Conservation (phyloP, 2,329 filamentous ascomycete genomes). For the Amauroascus niger region DNA sequence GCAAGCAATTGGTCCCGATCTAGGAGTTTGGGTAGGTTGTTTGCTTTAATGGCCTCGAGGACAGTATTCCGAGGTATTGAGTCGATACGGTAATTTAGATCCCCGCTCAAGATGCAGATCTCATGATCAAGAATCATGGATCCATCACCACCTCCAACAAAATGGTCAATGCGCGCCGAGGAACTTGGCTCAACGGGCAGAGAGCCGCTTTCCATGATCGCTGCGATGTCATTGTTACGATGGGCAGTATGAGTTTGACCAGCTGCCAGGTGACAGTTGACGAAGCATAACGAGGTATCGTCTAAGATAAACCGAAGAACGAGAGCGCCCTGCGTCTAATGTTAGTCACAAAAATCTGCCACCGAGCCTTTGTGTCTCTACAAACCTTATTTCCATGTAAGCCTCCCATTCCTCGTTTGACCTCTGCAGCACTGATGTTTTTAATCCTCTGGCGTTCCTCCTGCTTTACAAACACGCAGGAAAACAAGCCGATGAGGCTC, state of each 20-base stretch:
- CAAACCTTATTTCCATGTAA: constrained; percentile 80
- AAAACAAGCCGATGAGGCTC: constrained; percentile 87
- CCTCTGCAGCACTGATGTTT: constrained; percentile 67
- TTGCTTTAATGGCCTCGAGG: constrained; percentile 68
- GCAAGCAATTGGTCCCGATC: constrained; percentile 90
- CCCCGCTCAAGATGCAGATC: constrained; percentile 91
- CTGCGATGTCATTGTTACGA: constrained; percentile 84
- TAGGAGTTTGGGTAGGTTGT: constrained; percentile 74
- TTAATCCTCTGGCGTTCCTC: constrained; percentile 65
- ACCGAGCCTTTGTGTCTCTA: constrained; percentile 7
- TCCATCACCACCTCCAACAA: constrained; percentile 85
- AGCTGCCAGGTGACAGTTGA: constrained; percentile 94
- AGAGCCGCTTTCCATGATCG: constrained; percentile 70
- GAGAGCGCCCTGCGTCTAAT: constrained; percentile 59
- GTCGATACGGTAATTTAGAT: constrained; percentile 97
- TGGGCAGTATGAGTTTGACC: constrained; percentile 83
- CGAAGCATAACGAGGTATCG: constrained; percentile 86
- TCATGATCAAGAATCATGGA: constrained; percentile 94
- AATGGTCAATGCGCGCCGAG: constrained; percentile 62
- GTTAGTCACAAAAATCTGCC: not conserved
- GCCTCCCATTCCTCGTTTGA: constrained; percentile 94
- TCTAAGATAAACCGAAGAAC: constrained; percentile 87
- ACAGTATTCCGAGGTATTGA: constrained; percentile 92
- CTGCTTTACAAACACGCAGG: constrained; percentile 86
- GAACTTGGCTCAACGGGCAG: constrained; percentile 64